Percentiles rank a stretch among this genome's conserved stretches.
These are phyloP conservation scores for Musa acuminata DNA, from an alignment of 176 grass and related monocot species.

Conservation along the genomic window DNA sequence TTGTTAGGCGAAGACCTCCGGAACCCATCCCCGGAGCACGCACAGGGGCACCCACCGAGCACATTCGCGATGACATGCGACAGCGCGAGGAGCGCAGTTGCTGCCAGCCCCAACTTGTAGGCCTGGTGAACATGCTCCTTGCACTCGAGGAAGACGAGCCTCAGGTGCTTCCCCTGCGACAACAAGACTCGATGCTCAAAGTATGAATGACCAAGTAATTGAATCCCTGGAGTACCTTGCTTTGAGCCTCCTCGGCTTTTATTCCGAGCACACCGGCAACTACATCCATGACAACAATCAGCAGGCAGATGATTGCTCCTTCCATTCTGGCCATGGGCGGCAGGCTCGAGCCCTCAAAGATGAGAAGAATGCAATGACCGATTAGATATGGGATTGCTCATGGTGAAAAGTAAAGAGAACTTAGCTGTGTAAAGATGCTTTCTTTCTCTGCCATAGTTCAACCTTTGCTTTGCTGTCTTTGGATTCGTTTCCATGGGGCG, in stretches of 20 bases:
- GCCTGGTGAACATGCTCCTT: constrained; percentile 65
- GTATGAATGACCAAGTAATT: not conserved
- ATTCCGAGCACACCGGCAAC: constrained; percentile 64
- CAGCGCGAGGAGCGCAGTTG: constrained; percentile 50
- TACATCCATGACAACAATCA: constrained; percentile 63
- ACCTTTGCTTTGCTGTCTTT: constrained; percentile 3
- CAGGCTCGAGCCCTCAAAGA: not conserved
- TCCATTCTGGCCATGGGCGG: constrained; percentile 50
- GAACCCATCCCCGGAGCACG: constrained; percentile 39
- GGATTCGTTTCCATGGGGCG: constrained; percentile 27
- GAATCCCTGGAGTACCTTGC: constrained; percentile 32
- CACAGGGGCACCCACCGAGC: constrained; percentile 58
- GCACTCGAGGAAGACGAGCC: constrained; percentile 63
- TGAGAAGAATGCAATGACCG: not conserved
- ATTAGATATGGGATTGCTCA: constrained; percentile 5
- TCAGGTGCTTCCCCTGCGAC: constrained; percentile 19
- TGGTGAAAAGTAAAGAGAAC: constrained; percentile 10
- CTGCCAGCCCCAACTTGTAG: constrained; percentile 66
- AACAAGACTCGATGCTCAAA: not conserved
- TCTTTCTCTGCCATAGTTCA: constrained; percentile 31
- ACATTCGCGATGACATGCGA: constrained; percentile 61
- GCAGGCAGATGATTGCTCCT: constrained; percentile 49
- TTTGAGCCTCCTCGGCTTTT: constrained; percentile 62
- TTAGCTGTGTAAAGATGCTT: constrained; percentile 19
- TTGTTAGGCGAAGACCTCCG: constrained; percentile 33